A percentile compares a stretch with the other conserved stretches of the same genome.
These are phyloP conservation scores for Cryptococcus maquisensis DNA, from an alignment of 1,284 basidiomycete genomes.

Conservation along the genomic window DNA sequence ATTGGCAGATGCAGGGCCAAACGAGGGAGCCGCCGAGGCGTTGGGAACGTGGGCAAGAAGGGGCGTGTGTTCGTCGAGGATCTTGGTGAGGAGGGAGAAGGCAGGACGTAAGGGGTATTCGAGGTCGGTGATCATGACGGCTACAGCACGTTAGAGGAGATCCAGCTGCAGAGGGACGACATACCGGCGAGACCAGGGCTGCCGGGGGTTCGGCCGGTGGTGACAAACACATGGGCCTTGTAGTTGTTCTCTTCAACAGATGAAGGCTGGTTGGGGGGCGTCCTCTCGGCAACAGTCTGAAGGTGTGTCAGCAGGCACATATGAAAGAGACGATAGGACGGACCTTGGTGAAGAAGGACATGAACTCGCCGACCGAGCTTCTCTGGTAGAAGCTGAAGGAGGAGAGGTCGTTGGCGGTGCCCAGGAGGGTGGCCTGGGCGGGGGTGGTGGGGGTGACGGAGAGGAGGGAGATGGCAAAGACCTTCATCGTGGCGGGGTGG, in stretches of 20 bases:
- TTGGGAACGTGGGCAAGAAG: constrained; percentile 57
- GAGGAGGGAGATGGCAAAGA: constrained; percentile 54
- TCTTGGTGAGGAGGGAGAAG: constrained; percentile 89
- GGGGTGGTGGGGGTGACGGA: constrained; percentile 44
- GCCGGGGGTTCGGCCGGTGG: constrained; percentile 33
- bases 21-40: constrained; percentile 37
- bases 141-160: constrained; percentile 50
- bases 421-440: constrained; percentile 59
- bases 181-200: constrained; percentile 60
- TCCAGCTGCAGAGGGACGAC: constrained; percentile 27
- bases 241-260: constrained; percentile 94
- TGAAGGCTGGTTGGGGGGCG: constrained; percentile 78
- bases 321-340: background rate
- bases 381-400: constrained; percentile 93
- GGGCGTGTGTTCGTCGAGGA: constrained; percentile 86
- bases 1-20: constrained; percentile 38
- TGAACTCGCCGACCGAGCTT: constrained; percentile 78
- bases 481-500: constrained; percentile 47
- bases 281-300: constrained; percentile 85
- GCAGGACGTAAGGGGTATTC: constrained; percentile 97
- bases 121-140: constrained; percentile 87
- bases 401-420: constrained; percentile 74
- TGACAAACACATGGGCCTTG: constrained; percentile 82
- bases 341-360: constrained; percentile 77
- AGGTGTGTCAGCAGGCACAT: background rate